phyloP scores from a whole-genome alignment of 2,329 filamentous ascomycete species.

The Arachnomyces sp. region DNA sequence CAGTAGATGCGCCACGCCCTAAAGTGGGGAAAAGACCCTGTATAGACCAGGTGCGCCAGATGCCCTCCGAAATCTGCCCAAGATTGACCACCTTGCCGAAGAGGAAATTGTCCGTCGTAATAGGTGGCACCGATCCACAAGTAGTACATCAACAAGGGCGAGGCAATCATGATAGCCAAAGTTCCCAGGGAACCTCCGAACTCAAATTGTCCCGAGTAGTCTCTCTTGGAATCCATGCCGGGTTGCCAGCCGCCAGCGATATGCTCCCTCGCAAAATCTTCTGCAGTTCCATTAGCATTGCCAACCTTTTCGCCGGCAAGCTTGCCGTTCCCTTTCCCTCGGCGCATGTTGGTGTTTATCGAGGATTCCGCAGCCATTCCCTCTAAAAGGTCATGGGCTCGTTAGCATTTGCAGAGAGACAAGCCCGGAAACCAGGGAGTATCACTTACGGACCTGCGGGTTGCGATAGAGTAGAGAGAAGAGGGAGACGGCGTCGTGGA shows the following conservation, averaged over 20 bases:
- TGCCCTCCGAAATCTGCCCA: constrained; percentile 65
- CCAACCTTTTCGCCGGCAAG: too few species aligned
- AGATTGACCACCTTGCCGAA: constrained; percentile 56
- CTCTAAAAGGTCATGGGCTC: too few species aligned
- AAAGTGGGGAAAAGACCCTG: constrained; percentile 71
- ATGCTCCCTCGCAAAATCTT: constrained; percentile 14
- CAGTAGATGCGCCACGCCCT: constrained; percentile 92
- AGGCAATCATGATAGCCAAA: constrained; percentile 75
- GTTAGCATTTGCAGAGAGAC: too few species aligned
- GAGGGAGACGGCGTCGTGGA: too few species aligned
- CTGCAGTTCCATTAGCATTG: background rate
- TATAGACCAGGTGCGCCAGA: constrained; percentile 65
- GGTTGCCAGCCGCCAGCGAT: constrained; percentile 15
- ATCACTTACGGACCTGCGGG: too few species aligned
- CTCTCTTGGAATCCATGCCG: constrained; percentile 20
- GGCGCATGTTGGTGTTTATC: too few species aligned
- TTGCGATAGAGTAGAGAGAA: too few species aligned
- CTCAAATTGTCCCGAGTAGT: constrained; percentile 42
- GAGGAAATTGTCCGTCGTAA: constrained; percentile 79
- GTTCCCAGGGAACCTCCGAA: constrained; percentile 84
- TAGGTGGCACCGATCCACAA: constrained; percentile 96
- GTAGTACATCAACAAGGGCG: constrained; percentile 93
- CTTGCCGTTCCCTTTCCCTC: too few species aligned
- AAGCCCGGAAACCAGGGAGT: too few species aligned
- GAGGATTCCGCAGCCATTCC: too few species aligned